Conservation (phyloP, 148 eudicot species). For the Nepenthes gracilis region DNA sequence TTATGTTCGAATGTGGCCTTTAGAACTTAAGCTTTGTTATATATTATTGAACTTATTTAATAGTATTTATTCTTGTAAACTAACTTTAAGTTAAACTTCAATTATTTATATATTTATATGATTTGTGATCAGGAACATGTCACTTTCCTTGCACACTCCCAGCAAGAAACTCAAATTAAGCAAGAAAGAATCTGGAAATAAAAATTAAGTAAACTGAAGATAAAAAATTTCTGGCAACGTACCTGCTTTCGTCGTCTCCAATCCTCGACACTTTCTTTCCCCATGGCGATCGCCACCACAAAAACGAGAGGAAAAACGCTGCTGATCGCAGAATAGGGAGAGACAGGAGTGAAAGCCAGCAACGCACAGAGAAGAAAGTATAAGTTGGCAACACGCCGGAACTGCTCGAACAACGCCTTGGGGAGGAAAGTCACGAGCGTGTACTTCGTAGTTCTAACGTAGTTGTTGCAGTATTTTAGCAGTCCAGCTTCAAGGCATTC, state of each 20-base stretch:
- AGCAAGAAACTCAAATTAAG: too few relatives aligned
- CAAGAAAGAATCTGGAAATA: too few relatives aligned
- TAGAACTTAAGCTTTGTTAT: too few relatives aligned
- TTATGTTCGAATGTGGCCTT: too few relatives aligned
- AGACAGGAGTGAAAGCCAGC: slow-evolving; percentile 42
- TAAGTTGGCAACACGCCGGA: slow-evolving; percentile 63
- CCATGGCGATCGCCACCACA: slow-evolving; percentile 58
- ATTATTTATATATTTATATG: too few relatives aligned
- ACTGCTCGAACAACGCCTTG: slow-evolving; percentile 71
- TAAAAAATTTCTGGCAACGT: too few relatives aligned
- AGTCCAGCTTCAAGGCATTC: slow-evolving; percentile 24
- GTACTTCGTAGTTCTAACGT: slow-evolving; percentile 53
- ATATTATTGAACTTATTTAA: too few relatives aligned
- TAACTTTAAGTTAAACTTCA: too few relatives aligned
- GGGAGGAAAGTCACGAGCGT: slow-evolving; percentile 46
- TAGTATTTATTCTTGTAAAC: too few relatives aligned
- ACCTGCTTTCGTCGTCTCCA: slow-evolving; percentile 32
- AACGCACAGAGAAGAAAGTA: slow-evolving; percentile 53
- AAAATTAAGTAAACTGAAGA: too few relatives aligned
- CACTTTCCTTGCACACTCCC: too few relatives aligned
- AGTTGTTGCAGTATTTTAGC: slow-evolving; percentile 28
- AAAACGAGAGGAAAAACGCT: slow-evolving; percentile 48
- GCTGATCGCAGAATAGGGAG: slow-evolving; percentile 52
- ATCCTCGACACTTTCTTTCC: slow-evolving; percentile 63
- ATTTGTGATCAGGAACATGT: too few relatives aligned